phyloP scores from a whole-genome alignment of 2,329 filamentous ascomycete species.

The Metarhizium sp. region DNA sequence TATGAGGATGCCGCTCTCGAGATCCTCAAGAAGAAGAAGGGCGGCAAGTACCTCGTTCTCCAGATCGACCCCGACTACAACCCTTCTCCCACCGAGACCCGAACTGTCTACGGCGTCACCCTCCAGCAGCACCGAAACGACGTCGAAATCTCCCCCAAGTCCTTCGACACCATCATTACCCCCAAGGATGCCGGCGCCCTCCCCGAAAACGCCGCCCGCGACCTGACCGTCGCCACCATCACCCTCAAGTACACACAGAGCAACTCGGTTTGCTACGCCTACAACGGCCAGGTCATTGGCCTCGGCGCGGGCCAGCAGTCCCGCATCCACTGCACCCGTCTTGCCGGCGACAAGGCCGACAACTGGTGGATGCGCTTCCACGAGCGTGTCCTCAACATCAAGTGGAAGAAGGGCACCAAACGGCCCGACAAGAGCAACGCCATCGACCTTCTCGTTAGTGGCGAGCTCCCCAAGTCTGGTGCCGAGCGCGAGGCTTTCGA shows the following conservation, averaged over 20 bases:
- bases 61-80: conserved; percentile 86
- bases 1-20: conserved; percentile 80
- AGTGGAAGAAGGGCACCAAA: conserved; percentile 98
- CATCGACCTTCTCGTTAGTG: conserved; percentile 89
- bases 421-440: conserved; percentile 96
- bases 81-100: conserved; percentile 70
- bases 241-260: conserved; percentile 98
- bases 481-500: conserved; percentile 83
- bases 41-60: conserved; percentile 89
- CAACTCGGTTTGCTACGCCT: conserved; percentile 96
- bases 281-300: conserved; percentile 87
- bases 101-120: conserved; percentile 83
- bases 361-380: conserved; percentile 99
- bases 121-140: conserved; percentile 92
- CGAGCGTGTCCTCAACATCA: conserved; percentile 73
- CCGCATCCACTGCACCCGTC: conserved; percentile 94
- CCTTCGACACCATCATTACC: conserved; percentile 77
- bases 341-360: conserved; percentile 96
- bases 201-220: conserved; percentile 72
- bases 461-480: conserved; percentile 74
- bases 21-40: conserved; percentile 97
- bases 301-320: conserved; percentile 95
- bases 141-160: conserved; percentile 71
- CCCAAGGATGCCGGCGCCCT: conserved; percentile 69
- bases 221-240: conserved; percentile 91